Evolutionary conservation across 2,329 filamentous ascomycete species (phyloP).

Genomic region (Ceratocystis ficicola): DNA sequence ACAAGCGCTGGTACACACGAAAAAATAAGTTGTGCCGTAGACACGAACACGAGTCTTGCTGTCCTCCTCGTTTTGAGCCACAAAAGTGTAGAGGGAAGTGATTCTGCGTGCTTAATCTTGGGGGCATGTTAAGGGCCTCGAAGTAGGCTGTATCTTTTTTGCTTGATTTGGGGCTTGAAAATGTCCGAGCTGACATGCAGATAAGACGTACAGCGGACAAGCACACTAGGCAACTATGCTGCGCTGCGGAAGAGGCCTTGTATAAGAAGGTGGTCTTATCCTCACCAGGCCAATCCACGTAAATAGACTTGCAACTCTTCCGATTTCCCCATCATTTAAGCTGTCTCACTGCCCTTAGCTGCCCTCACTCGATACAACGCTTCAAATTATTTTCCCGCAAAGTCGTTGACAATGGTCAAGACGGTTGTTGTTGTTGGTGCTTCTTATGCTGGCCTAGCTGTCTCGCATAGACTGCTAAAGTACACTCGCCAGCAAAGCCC

Average conservation of each 20-base stretch:
- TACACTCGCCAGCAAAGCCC: constrained; percentile 35
- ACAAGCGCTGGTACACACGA: background rate
- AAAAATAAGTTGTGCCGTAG: background rate
- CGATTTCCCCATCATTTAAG: background rate
- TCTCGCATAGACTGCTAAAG: constrained; percentile 44
- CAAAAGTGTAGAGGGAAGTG: background rate
- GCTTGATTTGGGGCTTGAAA: background rate
- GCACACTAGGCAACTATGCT: background rate
- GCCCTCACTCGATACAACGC: background rate
- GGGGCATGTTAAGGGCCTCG: background rate
- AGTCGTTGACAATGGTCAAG: constrained; percentile 33
- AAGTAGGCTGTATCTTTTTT: background rate
- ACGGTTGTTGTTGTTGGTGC: constrained; percentile 45
- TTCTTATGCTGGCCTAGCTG: constrained; percentile 40
- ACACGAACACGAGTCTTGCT: background rate
- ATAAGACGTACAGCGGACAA: background rate
- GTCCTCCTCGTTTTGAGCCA: background rate
- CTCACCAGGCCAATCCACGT: background rate
- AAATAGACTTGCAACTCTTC: background rate
- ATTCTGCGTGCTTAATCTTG: background rate
- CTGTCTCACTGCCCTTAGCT: background rate
- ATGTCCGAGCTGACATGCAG: constrained; percentile 6
- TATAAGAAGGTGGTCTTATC: background rate
- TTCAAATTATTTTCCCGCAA: background rate
- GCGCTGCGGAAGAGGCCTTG: background rate